Evolutionary conservation across 129 eudicot genomes (phyloP), one percentile per base, ranked within the genome.

Genomic region (Artemisia tridentata): DNA sequence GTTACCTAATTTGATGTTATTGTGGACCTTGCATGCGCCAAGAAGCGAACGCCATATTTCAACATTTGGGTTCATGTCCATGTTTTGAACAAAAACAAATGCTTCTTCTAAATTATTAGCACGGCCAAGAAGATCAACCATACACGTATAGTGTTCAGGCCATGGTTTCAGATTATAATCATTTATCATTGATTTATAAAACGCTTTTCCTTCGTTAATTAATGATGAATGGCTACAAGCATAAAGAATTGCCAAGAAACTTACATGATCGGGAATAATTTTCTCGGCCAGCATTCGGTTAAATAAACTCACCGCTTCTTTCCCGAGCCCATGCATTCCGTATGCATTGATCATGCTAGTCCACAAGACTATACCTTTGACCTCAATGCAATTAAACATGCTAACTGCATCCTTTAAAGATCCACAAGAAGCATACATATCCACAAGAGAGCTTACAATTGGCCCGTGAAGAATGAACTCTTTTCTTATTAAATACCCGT

Each of bases 141-240:
- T 53, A 80, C 92, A 89, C 11, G 86, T 86, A 72, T 87, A 85
- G 75, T 93, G 98, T 65, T 93, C 96, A n/a, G 83, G 86, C 96
- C 96, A 89, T 25, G 96, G 96, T 13, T 81, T 83, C 66, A 93
- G 79, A 63, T 67, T 61, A 51, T 87, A 89, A 48, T 80, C 53
- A 50, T 76, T 10, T 47, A 65, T 77, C 98, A 93, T 87, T 47
- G 58, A 56, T 49, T 79, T 57, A 57, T 87, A 84, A 75, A 72
- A 50, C 1, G 48, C 49, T 73, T 79, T 81, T 11, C 98, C 98
- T 75, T 89, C 90, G 51, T 87, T 84, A 17, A 82, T 72, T 52
- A 93, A 51, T 19, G 77, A 79, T 55, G 98, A 84, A 78, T 89
- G 98, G 75, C 98, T 87, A 80, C 98, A 93, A 3, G 96, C 98